Evolutionary conservation across 2,329 filamentous ascomycete species (phyloP).

Genomic region (Chaetomiaceae sp.): DNA sequence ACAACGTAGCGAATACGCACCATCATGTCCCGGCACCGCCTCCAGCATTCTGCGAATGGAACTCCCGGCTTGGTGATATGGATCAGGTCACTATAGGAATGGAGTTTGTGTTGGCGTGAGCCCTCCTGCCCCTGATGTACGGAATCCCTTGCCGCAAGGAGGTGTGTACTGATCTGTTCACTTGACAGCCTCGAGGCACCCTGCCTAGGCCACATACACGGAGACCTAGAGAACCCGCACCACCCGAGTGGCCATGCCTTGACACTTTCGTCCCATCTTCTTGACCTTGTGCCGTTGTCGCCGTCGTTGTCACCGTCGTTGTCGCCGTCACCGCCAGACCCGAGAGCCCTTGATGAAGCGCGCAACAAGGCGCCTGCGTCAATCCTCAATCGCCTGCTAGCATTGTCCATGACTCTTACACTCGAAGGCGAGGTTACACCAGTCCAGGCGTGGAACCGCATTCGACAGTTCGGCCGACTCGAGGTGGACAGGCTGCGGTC

Average conservation of each 20-base stretch:
- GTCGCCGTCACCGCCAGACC: not conserved
- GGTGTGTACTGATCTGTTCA: not conserved
- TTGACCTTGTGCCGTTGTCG: not conserved
- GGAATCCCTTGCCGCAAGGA: not conserved
- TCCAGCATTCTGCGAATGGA: not conserved
- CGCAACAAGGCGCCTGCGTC: conserved; percentile 15
- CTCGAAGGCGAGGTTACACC: conserved; percentile 37
- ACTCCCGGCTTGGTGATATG: conserved; percentile 26
- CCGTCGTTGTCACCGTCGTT: not conserved
- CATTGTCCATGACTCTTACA: conserved; percentile 25
- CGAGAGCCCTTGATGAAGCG: conserved; percentile 7
- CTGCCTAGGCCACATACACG: conserved; percentile 29
- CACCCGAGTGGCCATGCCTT: conserved; percentile 29
- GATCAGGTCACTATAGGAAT: conserved; percentile 28
- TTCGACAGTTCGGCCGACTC: conserved; percentile 33
- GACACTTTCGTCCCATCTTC: conserved; percentile 26
- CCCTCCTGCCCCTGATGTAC: not conserved
- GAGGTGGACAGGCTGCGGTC: conserved; percentile 27
- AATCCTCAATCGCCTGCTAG: conserved; percentile 27
- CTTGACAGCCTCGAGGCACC: conserved; percentile 28
- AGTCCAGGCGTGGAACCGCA: conserved; percentile 36
- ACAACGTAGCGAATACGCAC: too few relatives aligned
- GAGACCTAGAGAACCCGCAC: conserved; percentile 26
- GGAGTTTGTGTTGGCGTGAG: conserved; percentile 35
- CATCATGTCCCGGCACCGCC: not conserved